Conservation (phyloP, 1,139 yeast genomes). For the Pichia sorboxylosa region DNA sequence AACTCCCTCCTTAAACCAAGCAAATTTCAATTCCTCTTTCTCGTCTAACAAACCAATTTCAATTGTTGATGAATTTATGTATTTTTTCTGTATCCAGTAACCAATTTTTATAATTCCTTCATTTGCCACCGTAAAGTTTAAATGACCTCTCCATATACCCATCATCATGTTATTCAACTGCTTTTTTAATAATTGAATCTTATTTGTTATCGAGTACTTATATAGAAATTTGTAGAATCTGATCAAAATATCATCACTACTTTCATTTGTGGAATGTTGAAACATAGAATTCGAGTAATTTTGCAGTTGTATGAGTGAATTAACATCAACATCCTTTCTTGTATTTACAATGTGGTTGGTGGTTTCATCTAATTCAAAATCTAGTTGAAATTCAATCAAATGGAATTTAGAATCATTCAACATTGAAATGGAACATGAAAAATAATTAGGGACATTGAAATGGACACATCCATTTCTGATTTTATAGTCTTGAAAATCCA, state of each 20-base stretch:
- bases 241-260: constrained; percentile 29
- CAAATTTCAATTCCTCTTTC: constrained; percentile 31
- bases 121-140: constrained; percentile 56
- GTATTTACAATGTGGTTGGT: constrained; percentile 21
- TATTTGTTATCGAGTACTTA: constrained; percentile 61
- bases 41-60: constrained; percentile 54
- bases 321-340: constrained; percentile 20
- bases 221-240: constrained; percentile 62
- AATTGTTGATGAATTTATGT: constrained; percentile 37
- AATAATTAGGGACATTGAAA: constrained; percentile 54
- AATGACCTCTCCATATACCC: constrained; percentile 56
- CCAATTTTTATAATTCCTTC: constrained; percentile 52
- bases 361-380: constrained; percentile 34
- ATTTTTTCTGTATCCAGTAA: constrained; percentile 53
- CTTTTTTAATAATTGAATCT: constrained; percentile 55
- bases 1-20: constrained; percentile 59
- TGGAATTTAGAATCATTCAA: constrained; percentile 61
- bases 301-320: constrained; percentile 35
- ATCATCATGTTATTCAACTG: constrained; percentile 46
- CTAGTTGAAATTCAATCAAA: constrained; percentile 63
- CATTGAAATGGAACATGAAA: constrained; percentile 59
- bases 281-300: constrained; percentile 48
- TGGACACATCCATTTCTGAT: constrained; percentile 69
- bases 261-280: constrained; percentile 22
- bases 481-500: constrained; percentile 46